A percentile compares a stretch with the other conserved stretches of the same genome.
These are phyloP conservation scores for Beauveria medogensis DNA, from an alignment of 2,329 filamentous ascomycete species.

Conservation along the genomic window DNA sequence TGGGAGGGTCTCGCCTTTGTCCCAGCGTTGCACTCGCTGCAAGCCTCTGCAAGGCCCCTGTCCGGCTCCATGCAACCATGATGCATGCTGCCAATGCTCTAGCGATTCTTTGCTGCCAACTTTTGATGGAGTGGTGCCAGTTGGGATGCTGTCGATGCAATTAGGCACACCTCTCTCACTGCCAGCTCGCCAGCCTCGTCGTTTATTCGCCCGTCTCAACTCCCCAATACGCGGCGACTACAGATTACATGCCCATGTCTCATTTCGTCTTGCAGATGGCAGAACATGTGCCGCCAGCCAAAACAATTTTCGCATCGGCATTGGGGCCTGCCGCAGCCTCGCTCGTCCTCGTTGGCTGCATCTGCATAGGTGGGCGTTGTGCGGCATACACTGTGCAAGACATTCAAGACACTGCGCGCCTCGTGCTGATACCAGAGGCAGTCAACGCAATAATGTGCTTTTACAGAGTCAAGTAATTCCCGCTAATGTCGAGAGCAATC, in stretches of 20 bases:
- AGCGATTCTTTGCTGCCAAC: background rate
- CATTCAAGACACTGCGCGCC: background rate
- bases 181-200: background rate
- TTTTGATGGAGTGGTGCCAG: background rate
- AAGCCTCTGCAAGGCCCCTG: conserved; percentile 4
- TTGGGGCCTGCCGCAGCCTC: background rate
- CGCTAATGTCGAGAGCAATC: background rate
- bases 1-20: background rate
- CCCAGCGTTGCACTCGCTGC: conserved; percentile 4
- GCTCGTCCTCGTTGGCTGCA: conserved; percentile 1
- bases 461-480: background rate
- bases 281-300: background rate
- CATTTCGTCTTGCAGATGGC: background rate
- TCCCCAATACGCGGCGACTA: background rate
- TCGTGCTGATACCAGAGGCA: background rate
- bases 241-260: background rate
- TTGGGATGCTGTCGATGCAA: background rate
- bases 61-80: background rate
- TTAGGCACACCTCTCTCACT: background rate
- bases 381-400: background rate
- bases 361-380: background rate
- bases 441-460: background rate
- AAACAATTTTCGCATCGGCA: background rate
- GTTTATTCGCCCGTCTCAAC: background rate
- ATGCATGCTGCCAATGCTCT: background rate